These are phyloP conservation scores for Aspergillus pseudoviridinutans DNA, from an alignment of 2,329 filamentous ascomycete species.

Conservation along the genomic window DNA sequence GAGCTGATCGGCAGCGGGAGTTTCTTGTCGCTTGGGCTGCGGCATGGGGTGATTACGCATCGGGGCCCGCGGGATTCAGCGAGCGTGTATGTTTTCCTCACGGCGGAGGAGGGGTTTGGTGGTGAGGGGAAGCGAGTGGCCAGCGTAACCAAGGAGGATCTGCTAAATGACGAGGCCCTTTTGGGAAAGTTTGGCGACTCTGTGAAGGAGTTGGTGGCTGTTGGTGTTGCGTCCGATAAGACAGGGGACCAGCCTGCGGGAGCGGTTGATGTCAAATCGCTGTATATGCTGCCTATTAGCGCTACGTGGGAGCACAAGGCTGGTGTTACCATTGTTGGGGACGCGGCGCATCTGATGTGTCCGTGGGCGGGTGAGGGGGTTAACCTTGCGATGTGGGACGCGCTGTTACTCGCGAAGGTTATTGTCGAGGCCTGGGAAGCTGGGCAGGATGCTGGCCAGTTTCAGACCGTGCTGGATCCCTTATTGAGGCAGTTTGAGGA, in stretches of 20 bases:
- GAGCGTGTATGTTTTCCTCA: slow-evolving; percentile 17
- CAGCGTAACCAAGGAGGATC: slow-evolving; percentile 10
- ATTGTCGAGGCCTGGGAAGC: slow-evolving; percentile 16
- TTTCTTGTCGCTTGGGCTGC: slow-evolving; percentile 21
- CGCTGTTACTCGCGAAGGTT: slow-evolving; percentile 13
- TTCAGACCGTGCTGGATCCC: slow-evolving; percentile 11
- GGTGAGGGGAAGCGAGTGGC: slow-evolving; percentile 6
- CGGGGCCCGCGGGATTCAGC: slow-evolving; percentile 18
- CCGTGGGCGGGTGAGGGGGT: slow-evolving; percentile 29
- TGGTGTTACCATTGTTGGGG: slow-evolving; percentile 22
- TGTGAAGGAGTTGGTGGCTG: slow-evolving; percentile 16
- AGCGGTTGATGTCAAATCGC: slow-evolving; percentile 5
- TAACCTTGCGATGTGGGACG: slow-evolving; percentile 24
- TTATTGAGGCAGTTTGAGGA: slow-evolving; percentile 16
- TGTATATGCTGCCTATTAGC: slow-evolving; percentile 21
- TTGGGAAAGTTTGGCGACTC: slow-evolving; percentile 14
- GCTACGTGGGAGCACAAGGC: slow-evolving; percentile 14
- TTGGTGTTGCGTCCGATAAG: slow-evolving; percentile 15
- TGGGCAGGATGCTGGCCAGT: not conserved
- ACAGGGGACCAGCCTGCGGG: slow-evolving; percentile 8
- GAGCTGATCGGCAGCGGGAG: slow-evolving; percentile 23
- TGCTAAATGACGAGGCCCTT: slow-evolving; percentile 15
- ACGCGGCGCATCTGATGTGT: slow-evolving; percentile 28
- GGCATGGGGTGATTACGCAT: slow-evolving; percentile 24
- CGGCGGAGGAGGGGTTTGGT: slow-evolving; percentile 15